Conservation (phyloP, 169 alveolate genomes). For the Eimeria necatrix region DNA sequence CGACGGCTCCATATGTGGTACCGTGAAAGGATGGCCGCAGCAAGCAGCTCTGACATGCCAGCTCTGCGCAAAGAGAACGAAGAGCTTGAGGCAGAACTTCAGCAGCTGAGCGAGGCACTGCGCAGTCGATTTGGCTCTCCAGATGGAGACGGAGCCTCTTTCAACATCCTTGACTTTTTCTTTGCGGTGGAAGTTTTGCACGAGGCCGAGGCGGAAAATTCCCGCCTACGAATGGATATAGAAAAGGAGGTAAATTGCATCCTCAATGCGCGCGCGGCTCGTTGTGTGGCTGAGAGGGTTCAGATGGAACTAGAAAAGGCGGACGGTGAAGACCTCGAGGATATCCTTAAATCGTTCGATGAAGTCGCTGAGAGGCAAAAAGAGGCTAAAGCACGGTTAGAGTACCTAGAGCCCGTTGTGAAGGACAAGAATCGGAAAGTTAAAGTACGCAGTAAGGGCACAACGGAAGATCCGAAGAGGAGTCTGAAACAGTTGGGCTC, state of each 20-base stretch:
- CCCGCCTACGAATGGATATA: constrained; percentile 52
- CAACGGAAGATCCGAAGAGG: not conserved
- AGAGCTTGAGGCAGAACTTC: constrained; percentile 75
- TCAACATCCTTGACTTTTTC: constrained; percentile 77
- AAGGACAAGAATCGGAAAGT: constrained; percentile 40
- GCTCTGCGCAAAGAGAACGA: constrained; percentile 80
- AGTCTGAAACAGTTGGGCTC: not conserved
- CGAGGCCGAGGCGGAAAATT: constrained; percentile 74
- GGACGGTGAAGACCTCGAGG: constrained; percentile 32
- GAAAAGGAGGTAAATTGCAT: constrained; percentile 67
- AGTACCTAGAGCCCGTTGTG: constrained; percentile 50
- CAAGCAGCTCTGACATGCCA: constrained; percentile 68
- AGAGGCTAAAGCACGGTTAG: constrained; percentile 38
- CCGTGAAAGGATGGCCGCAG: constrained; percentile 80
- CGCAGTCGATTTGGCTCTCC: constrained; percentile 56
- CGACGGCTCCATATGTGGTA: constrained; percentile 79
- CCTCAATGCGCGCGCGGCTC: constrained; percentile 71
- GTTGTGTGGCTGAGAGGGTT: constrained; percentile 75
- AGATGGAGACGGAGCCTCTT: constrained; percentile 16
- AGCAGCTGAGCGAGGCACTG: constrained; percentile 78
- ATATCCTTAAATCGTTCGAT: constrained; percentile 50
- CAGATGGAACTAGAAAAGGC: constrained; percentile 60
- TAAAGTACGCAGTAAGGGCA: constrained; percentile 27
- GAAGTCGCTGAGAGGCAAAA: constrained; percentile 8
- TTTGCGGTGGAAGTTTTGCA: constrained; percentile 78